Evolutionary conservation across 163 green algal species (phyloP), one percentile per base, ranked within the genome.

Genomic region (Scenedesmus sp.): DNA sequence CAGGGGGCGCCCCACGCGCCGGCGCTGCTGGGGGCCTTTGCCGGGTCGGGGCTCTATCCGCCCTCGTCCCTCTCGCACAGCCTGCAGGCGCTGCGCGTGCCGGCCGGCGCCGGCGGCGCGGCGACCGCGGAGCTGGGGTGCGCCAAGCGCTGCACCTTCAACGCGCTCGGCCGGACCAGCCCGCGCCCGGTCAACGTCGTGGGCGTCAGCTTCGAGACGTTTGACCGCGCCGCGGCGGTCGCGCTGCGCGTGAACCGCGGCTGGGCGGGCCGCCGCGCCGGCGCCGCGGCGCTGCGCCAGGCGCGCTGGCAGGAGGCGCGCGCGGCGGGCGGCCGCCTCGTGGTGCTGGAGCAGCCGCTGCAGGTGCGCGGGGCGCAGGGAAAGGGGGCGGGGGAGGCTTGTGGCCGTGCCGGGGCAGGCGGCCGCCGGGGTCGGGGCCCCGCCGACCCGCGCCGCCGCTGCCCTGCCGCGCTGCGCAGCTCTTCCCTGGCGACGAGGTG

Each of bases 131-230:
- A 66, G 6, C 58, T 66, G 24, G 58, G 31, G 20, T 75, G 66
- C 51, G 50, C 18, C 48, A 77, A 77, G 39, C 69, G 69, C n/a
- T 77, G 69, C 69, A 77, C 69, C 31, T 60, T 44, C 26, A 22
- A 58, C n/a, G 34, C 31, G 10, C 69, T 77, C 2, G 69, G 69
- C 53, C 47, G 54, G 7, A 20, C 58, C 26, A 22, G 18, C 10
- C 69, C 69, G n/a, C 15, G 20, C 11, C 69, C 69, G 26, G 69
- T 77, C 42, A 77, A 24, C n/a, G 69, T 77, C 5, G 69, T 77
- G 6, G 69, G 69, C 2, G 56, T 60, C 22, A 57, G 50, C 33
- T 77, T 77, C 56, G 34, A 11, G 6, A 77, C 69, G 22, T 77
- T 77, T 67, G 54, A 67, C 22, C 69, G 51, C 2, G 69, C 53